A percentile compares a stretch with the other conserved stretches of the same genome.
These are phyloP conservation scores for Hypoxylon subgilvum DNA, from an alignment of 495 filamentous ascomycete species.

Conservation along the genomic window DNA sequence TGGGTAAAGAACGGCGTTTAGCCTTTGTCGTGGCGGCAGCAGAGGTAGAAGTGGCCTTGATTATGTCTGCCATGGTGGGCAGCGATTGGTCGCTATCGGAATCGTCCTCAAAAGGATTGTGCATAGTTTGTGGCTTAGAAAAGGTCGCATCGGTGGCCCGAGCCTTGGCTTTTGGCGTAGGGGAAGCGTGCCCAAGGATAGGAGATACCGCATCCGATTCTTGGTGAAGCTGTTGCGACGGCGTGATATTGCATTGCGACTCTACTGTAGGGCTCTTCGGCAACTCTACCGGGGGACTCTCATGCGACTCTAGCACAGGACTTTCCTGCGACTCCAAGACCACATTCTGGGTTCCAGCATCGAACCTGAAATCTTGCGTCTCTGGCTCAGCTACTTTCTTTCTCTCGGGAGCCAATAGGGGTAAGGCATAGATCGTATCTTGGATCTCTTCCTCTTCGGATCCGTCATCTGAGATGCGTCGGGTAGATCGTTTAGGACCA, in stretches of 20 bases:
- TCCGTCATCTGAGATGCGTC: constrained; percentile 7
- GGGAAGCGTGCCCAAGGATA: constrained; percentile 11
- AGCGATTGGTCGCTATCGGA: constrained; percentile 8
- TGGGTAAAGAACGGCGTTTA: constrained; percentile 36
- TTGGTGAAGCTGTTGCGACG: constrained; percentile 41
- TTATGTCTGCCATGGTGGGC: not conserved
- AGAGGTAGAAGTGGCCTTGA: not conserved
- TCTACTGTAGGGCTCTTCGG: constrained; percentile 20
- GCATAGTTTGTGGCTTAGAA: constrained; percentile 10
- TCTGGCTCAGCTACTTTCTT: constrained; percentile 44
- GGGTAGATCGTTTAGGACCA: not conserved
- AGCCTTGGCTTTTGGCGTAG: constrained; percentile 18
- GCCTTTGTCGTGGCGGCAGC: constrained; percentile 3
- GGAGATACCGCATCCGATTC: constrained; percentile 28
- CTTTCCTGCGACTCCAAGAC: constrained; percentile 19
- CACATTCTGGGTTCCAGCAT: constrained; percentile 25
- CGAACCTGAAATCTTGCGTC: constrained; percentile 50
- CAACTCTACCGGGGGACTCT: constrained; percentile 19
- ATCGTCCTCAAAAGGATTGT: constrained; percentile 16
- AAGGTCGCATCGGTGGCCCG: not conserved
- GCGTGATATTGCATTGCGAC: constrained; percentile 29
- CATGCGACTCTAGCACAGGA: constrained; percentile 21
- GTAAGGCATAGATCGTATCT: constrained; percentile 16
- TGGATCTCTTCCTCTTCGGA: constrained; percentile 18
- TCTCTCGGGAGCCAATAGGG: constrained; percentile 1